Evolutionary conservation across 2,329 filamentous ascomycete genomes (phyloP).

Genomic region (Claviceps purpurea): DNA sequence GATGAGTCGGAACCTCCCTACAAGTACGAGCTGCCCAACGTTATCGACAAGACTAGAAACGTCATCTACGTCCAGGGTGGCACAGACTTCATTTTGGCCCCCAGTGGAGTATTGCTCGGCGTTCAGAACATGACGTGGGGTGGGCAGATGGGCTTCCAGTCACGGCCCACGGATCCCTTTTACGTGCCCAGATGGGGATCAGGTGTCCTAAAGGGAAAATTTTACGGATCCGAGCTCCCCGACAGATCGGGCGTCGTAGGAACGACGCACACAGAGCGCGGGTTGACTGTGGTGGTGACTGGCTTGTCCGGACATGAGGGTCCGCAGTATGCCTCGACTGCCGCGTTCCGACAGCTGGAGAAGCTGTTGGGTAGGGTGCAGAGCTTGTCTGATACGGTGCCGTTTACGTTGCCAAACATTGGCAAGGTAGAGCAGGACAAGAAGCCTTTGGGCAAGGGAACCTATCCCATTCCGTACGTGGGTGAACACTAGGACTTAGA

Average conservation of each 20-base stretch:
- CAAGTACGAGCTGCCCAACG: constrained; percentile 47
- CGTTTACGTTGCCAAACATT: constrained; percentile 20
- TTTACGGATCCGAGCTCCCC: constrained; percentile 29
- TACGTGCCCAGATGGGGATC: constrained; percentile 41
- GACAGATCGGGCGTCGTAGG: constrained; percentile 57
- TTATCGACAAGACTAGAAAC: constrained; percentile 60
- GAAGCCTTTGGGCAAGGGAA: constrained; percentile 12
- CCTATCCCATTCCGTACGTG: constrained; percentile 11
- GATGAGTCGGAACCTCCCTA: constrained; percentile 29
- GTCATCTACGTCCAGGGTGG: constrained; percentile 63
- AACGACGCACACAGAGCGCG: constrained; percentile 57
- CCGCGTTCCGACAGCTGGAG: constrained; percentile 60
- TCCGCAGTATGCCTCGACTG: constrained; percentile 54
- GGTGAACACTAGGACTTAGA: background rate
- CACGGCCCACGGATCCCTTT: constrained; percentile 45
- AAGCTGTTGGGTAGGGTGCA: constrained; percentile 59
- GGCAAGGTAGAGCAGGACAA: constrained; percentile 9
- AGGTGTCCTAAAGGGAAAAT: constrained; percentile 29
- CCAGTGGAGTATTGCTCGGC: constrained; percentile 55
- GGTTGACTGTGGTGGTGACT: constrained; percentile 57
- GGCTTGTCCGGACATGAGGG: constrained; percentile 54
- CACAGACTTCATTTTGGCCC: constrained; percentile 53
- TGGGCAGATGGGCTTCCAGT: constrained; percentile 56
- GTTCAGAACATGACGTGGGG: constrained; percentile 78
- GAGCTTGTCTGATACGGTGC: constrained; percentile 29